Evolutionary conservation across 345 rosid genomes (phyloP).

Genomic region (Salix suchowensis): DNA sequence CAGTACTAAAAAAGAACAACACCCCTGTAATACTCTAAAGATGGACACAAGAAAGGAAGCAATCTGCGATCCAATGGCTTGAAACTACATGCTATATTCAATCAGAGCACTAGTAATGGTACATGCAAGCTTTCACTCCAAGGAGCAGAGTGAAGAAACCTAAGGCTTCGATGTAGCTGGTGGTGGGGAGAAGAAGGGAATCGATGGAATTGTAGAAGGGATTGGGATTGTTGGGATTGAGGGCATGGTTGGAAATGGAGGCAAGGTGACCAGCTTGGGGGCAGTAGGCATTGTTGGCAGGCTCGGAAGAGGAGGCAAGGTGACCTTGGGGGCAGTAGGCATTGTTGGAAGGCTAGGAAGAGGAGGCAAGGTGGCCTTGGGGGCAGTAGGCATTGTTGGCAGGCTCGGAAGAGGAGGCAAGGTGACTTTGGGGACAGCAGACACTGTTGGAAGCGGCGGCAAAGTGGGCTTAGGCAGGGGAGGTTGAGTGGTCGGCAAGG

Average conservation of each 20-base stretch:
- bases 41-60: not conserved
- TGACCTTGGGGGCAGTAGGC: slow-evolving; percentile 9
- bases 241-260: slow-evolving; percentile 24
- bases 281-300: slow-evolving; percentile 1
- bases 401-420: slow-evolving; percentile 21
- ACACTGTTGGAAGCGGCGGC: not conserved
- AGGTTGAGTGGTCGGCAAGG: slow-evolving; percentile 13
- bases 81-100: not conserved
- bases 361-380: slow-evolving; percentile 13
- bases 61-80: not conserved
- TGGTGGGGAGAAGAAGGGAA: slow-evolving; percentile 35
- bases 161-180: slow-evolving; percentile 23
- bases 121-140: not conserved
- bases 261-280: slow-evolving; percentile 11
- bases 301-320: slow-evolving; percentile 21
- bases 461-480: slow-evolving; percentile 15
- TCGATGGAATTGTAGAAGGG: slow-evolving; percentile 24
- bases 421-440: slow-evolving; percentile 2
- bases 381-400: slow-evolving; percentile 6
- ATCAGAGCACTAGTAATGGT: not conserved
- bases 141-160: not conserved
- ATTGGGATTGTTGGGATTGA: slow-evolving; percentile 13
- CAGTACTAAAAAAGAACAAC: not conserved
- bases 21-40: not conserved
- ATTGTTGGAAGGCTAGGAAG: slow-evolving; percentile 14